These are phyloP conservation scores for Beauveria medogensis DNA, from an alignment of 2,329 filamentous ascomycete species.

Conservation along the genomic window DNA sequence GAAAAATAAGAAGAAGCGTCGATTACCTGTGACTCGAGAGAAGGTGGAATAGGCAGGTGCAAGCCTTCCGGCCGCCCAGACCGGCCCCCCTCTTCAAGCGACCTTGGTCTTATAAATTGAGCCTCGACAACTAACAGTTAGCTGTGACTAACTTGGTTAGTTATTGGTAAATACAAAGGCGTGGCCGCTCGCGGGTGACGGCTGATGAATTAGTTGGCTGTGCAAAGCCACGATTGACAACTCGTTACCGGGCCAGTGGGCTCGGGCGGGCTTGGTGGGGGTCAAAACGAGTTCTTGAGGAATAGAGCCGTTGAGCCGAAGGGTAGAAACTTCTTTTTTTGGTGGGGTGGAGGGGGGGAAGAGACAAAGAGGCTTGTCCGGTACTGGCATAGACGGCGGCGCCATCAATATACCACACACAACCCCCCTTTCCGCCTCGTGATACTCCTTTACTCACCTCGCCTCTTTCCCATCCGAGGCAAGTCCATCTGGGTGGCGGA, in stretches of 20 bases:
- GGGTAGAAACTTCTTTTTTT: slow-evolving; percentile 9
- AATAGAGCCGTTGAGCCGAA: background rate
- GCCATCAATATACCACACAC: background rate
- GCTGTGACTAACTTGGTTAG: no score
- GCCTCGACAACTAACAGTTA: background rate
- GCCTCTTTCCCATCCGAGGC: no score
- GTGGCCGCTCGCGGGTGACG: background rate
- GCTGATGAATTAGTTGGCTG: no score
- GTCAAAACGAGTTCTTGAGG: background rate
- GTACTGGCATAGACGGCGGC: background rate
- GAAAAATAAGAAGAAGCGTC: background rate
- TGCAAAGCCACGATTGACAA: no score
- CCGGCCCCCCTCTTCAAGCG: background rate
- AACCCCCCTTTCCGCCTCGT: background rate
- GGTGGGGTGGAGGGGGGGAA: background rate
- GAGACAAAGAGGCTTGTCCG: background rate
- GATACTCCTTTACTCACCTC: no score
- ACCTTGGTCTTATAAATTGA: background rate
- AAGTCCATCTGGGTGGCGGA: background rate
- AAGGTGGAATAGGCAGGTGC: background rate
- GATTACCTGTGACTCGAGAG: no score
- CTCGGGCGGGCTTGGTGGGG: background rate
- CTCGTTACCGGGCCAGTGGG: background rate
- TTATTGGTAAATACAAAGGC: no score
- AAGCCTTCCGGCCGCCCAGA: background rate